Percentiles rank a stretch among this genome's conserved stretches.
These are phyloP conservation scores for Cladosporium austrohemisphaericum DNA, from an alignment of 2,329 filamentous ascomycete species.

Conservation along the genomic window DNA sequence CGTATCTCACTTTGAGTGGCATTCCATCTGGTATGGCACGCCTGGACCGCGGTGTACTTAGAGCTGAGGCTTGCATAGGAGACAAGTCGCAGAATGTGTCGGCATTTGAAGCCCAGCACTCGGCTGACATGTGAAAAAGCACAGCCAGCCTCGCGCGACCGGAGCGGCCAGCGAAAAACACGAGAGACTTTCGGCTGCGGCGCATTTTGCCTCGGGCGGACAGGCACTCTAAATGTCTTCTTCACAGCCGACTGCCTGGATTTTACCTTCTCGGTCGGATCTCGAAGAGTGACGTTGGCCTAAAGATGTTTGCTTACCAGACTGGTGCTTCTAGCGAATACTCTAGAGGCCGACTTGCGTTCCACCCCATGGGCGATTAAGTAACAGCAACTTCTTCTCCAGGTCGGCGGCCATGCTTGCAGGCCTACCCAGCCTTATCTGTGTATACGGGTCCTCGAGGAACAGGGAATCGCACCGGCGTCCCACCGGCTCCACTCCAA, in stretches of 20 bases:
- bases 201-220: conserved; percentile 1
- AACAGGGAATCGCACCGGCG: conserved; percentile 10
- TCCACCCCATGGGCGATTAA: conserved; percentile 15
- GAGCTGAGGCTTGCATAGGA: background rate
- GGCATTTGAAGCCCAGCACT: background rate
- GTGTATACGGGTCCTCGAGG: background rate
- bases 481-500: conserved; percentile 13
- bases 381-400: conserved; percentile 14
- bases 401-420: conserved; percentile 3
- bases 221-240: conserved; percentile 1
- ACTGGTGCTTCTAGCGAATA: background rate
- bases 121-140: conserved; percentile 8
- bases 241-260: background rate
- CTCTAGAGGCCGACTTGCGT: conserved; percentile 2
- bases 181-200: conserved; percentile 7
- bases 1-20: background rate
- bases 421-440: conserved; percentile 11
- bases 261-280: background rate
- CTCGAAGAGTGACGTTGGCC: background rate
- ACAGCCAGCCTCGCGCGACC: conserved; percentile 9
- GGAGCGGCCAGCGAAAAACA: background rate
- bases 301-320: conserved; percentile 1
- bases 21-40: background rate
- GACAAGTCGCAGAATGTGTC: too few relatives aligned
- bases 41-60: background rate